Evolutionary conservation across 352 stramenopile species (phyloP).

Genomic region (Globisporangium lucens): DNA sequence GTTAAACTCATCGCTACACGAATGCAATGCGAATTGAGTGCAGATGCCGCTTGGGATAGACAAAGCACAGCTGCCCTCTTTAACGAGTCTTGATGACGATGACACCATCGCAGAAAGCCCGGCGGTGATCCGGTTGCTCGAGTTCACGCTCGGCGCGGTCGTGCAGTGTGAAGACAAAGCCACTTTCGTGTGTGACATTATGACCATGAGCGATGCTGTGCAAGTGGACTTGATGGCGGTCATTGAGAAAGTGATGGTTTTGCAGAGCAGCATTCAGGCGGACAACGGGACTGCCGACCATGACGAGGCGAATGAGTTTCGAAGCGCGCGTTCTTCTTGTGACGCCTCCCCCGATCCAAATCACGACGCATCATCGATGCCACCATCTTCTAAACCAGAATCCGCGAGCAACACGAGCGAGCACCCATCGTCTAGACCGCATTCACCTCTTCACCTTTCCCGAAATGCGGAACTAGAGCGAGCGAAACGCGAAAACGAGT

Average conservation of each 20-base stretch:
- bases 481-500: conserved; percentile 43
- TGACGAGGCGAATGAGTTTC: neutral
- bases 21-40: neutral
- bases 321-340: neutral
- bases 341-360: neutral
- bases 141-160: conserved; percentile 44
- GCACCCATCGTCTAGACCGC: neutral
- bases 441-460: conserved; percentile 41
- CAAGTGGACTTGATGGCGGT: conserved; percentile 62
- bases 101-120: conserved; percentile 2
- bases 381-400: neutral
- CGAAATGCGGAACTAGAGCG: conserved; percentile 48
- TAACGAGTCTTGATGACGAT: conserved; percentile 14
- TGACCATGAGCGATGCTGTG: conserved; percentile 53
- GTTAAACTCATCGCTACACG: neutral
- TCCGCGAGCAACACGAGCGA: neutral
- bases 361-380: neutral
- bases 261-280: conserved; percentile 5
- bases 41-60: conserved; percentile 27
- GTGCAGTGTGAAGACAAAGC: conserved; percentile 59
- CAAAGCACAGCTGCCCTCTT: neutral
- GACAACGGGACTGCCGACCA: neutral
- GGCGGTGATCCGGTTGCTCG: conserved; percentile 24
- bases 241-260: conserved; percentile 56
- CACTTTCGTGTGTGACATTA: conserved; percentile 61